A percentile compares a stretch with the other conserved stretches of the same genome.
These are phyloP conservation scores for Chondrus crispus DNA, from an alignment of 23 red algal species.

Conservation along the genomic window DNA sequence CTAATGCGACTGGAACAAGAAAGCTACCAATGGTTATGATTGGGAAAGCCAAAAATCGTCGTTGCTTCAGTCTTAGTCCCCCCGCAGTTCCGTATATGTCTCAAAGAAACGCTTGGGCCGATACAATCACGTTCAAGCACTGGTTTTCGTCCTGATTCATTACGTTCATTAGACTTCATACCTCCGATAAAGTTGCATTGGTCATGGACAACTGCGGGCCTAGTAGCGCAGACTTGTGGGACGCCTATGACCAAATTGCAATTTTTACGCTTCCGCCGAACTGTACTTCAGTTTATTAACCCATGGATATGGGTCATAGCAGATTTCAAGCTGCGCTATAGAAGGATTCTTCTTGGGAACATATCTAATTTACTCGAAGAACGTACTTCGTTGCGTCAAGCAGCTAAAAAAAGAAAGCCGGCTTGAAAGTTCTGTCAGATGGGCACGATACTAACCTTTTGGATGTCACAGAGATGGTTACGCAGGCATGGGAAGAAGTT, in stretches of 20 bases:
- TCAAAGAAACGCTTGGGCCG: not conserved
- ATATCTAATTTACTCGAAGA: not conserved
- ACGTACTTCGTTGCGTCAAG: not conserved
- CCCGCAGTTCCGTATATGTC: not conserved
- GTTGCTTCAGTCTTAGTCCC: not conserved
- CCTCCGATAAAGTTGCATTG: not conserved
- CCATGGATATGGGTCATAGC: not conserved
- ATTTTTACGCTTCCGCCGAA: not conserved
- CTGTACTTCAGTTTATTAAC: not conserved
- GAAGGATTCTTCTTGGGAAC: not conserved
- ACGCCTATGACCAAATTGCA: not conserved
- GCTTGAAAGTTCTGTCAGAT: not conserved
- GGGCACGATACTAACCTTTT: not conserved
- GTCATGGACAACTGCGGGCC: slow-evolving; percentile 2
- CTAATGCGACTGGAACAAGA: not conserved
- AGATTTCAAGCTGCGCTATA: not conserved
- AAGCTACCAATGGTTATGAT: not conserved
- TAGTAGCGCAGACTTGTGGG: not conserved
- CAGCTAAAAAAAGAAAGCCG: not conserved
- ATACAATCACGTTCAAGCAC: not conserved
- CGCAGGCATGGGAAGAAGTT: not conserved
- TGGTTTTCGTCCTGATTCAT: not conserved
- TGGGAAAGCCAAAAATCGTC: not conserved
- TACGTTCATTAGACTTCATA: not conserved
- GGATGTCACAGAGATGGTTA: not conserved